phyloP scores from a whole-genome alignment of 2,329 filamentous ascomycete genomes.

The Phaeomoniella chlamydospora region DNA sequence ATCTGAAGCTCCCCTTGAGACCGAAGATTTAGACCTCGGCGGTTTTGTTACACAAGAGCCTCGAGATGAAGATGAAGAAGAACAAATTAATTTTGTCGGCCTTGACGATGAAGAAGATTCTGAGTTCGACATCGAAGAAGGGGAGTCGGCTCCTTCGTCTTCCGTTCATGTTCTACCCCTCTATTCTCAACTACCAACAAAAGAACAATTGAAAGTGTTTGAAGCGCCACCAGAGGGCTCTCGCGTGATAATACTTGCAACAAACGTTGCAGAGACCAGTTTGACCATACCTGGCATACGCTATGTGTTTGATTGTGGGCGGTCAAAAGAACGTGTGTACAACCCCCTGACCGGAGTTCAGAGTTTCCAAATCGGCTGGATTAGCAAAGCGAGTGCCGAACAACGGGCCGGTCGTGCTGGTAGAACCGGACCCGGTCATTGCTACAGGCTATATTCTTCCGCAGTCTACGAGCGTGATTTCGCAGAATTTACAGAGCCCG shows the following conservation, averaged over 20 bases:
- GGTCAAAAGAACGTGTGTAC: conserved; percentile 84
- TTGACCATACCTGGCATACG: conserved; percentile 89
- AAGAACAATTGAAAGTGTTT: conserved; percentile 83
- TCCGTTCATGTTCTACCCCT: conserved; percentile 81
- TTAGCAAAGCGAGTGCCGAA: conserved; percentile 89
- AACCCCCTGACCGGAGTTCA: conserved; percentile 83
- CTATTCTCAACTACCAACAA: conserved; percentile 81
- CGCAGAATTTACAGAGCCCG: conserved; percentile 69
- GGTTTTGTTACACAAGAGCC: conserved; percentile 28
- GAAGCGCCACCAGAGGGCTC: conserved; percentile 69
- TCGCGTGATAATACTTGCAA: conserved; percentile 77
- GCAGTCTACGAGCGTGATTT: conserved; percentile 86
- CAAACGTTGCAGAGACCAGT: conserved; percentile 94
- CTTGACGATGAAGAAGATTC: conserved; percentile 45
- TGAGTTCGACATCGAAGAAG: conserved; percentile 54
- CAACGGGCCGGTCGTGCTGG: conserved; percentile 89
- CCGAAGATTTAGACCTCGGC: conserved; percentile 73
- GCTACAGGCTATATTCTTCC: conserved; percentile 86
- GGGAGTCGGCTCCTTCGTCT: conserved; percentile 24
- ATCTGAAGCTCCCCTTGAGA: conserved; percentile 63
- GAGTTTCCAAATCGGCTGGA: conserved; percentile 89
- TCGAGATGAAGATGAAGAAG: conserved; percentile 39
- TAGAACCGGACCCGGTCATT: conserved; percentile 88
- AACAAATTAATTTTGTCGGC: conserved; percentile 46
- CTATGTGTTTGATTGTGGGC: conserved; percentile 90